Percentiles rank a stretch among this genome's conserved stretches.
phyloP scores from a whole-genome alignment of 1,284 basidiomycete species.

The Fomes fomentarius region DNA sequence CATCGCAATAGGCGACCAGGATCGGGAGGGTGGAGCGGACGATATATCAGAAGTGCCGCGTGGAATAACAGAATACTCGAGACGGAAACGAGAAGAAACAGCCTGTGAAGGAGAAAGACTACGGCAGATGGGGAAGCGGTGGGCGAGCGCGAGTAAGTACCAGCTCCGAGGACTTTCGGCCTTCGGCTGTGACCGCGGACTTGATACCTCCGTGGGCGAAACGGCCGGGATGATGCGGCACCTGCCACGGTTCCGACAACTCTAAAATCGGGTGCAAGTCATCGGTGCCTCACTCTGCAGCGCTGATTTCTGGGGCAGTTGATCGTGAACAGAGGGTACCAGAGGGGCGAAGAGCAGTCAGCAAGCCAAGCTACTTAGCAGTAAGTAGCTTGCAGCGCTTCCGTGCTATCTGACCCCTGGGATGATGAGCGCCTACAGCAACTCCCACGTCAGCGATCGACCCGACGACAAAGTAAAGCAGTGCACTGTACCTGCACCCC shows the following conservation, averaged over 20 bases:
- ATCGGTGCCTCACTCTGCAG: neutral
- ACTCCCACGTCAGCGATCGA: constrained; percentile 6
- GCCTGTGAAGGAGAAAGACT: constrained; percentile 14
- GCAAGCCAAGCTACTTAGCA: neutral
- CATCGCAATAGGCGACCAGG: neutral
- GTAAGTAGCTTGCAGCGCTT: neutral
- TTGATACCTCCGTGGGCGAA: constrained; percentile 16
- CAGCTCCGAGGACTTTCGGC: constrained; percentile 24
- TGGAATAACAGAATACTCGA: constrained; percentile 13
- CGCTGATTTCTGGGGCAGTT: neutral
- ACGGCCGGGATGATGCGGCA: constrained; percentile 20
- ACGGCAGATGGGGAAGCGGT: constrained; percentile 10
- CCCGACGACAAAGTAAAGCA: constrained; percentile 1
- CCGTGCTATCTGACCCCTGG: constrained; percentile 1
- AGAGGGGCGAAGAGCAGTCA: neutral
- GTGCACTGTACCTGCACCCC: constrained; percentile 5
- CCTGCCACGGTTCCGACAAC: constrained; percentile 2
- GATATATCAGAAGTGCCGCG: constrained; percentile 15
- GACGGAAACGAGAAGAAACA: constrained; percentile 9
- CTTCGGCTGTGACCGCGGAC: constrained; percentile 19
- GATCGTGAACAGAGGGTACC: neutral
- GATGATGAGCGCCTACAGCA: neutral
- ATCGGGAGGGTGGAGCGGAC: constrained; percentile 4
- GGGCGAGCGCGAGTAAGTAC: constrained; percentile 9
- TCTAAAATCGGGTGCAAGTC: neutral